Evolutionary conservation across 805 yeast genomes (phyloP).

Genomic region (Starmerella lactis-condensi): DNA sequence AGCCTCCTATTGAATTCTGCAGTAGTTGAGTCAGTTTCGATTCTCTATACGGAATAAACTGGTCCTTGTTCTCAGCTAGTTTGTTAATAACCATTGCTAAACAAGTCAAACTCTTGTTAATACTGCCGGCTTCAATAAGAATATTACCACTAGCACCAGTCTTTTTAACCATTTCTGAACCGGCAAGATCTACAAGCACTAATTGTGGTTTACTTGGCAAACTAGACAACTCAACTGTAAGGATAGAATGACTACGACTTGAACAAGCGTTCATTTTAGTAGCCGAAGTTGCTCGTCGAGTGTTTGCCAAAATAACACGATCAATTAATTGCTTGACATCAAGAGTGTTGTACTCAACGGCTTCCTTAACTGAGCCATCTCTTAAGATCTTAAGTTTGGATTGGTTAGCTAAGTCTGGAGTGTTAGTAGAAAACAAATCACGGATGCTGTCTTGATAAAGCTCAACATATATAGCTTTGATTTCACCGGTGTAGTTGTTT

Average conservation of each 20-base stretch:
- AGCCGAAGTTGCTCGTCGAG: conserved; percentile 36
- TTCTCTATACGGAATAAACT: conserved; percentile 55
- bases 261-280: conserved; percentile 58
- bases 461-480: conserved; percentile 58
- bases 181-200: conserved; percentile 68
- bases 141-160: conserved; percentile 60
- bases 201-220: conserved; percentile 29
- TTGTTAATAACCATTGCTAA: conserved; percentile 65
- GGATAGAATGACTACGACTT: conserved; percentile 69
- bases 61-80: conserved; percentile 38
- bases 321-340: conserved; percentile 37
- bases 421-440: conserved; percentile 38
- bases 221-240: conserved; percentile 41
- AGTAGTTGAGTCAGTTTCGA: conserved; percentile 59
- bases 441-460: conserved; percentile 57
- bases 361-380: conserved; percentile 42
- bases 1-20: conserved; percentile 65
- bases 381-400: conserved; percentile 24
- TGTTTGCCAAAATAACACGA: conserved; percentile 38
- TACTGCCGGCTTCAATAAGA: conserved; percentile 63
- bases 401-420: too few species aligned
- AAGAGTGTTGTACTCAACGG: conserved; percentile 41
- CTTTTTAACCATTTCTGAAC: conserved; percentile 59
- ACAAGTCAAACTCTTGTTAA: conserved; percentile 57
- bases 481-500: conserved; percentile 15